Base-by-base conservation (phyloP, 2,329 filamentous ascomycete genomes). In the Domatiomyces globalis region DNA sequence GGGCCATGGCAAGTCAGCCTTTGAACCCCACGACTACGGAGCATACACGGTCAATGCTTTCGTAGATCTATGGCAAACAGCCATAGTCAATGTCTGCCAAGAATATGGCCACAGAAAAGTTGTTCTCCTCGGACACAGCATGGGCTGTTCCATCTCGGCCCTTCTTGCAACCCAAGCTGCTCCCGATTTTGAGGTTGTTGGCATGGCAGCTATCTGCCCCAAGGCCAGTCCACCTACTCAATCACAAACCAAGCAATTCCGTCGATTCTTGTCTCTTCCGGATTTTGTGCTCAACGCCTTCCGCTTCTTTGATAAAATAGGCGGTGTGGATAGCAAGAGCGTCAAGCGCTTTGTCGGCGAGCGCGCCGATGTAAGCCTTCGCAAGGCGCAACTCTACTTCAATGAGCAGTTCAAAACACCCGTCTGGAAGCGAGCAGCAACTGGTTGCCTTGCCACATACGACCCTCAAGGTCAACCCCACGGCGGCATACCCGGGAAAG, bases 381-480 rank as follows among this genome's bases (percentile, higher is more conserved):
- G 65, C 56, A 66, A 65, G 47, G 63, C 69, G 39, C 71, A 73
- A 58, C 61, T 70, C 33, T 64, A 66, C 39, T 73, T 66, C 69
- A 96, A 96, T 64, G 75, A 77, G 53, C 87, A 95, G 64, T 95
- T 87, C 56, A 80, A 76, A 57, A 92, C 88, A 0, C 75, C 83
- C 0, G 85, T 92, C 0, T 95, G 86, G 77, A 79, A 85, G 58
- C 80, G 87, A 42, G 88, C 94, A 80, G 81, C 83, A 0, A 80
- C 75, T 65, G 87, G 88, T 0, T 74, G 75, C 48, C 71, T 92
- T 20, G 83, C 86, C 0, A 68, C 65, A 0, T 83, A 82, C 52
- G 65, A 79, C 48, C 63, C 73, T 2, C 63, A 72, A 6, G 78
- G 75, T 1, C 65, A 72, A 22, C 67, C 78, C 0, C 63, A 65